Percentiles rank a stretch among this genome's conserved stretches.
These are phyloP conservation scores for Apiosordaria backusii DNA, from an alignment of 495 filamentous ascomycete genomes.

Conservation along the genomic window DNA sequence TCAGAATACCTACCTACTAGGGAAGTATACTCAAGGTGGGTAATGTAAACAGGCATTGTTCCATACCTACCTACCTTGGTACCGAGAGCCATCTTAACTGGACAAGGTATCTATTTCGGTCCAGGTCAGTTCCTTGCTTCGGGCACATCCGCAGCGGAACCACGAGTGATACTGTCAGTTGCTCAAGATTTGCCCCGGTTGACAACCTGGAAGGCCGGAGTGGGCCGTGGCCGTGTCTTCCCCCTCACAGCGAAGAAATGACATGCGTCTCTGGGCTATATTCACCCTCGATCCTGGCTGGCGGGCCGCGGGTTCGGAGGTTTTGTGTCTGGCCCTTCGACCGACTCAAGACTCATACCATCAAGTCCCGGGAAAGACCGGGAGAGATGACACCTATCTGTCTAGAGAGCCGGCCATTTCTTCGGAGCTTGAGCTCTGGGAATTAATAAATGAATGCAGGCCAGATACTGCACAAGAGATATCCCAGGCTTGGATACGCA, in stretches of 20 bases:
- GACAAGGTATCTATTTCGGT: too few relatives aligned
- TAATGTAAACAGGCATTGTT: too few relatives aligned
- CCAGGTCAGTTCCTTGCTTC: too few relatives aligned
- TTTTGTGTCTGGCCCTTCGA: background rate
- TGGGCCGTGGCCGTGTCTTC: background rate
- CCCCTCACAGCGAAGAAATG: background rate
- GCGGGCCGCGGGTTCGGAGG: constrained; percentile 1
- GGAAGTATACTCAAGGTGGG: too few relatives aligned
- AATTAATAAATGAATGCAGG: too few relatives aligned
- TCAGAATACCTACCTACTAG: too few relatives aligned
- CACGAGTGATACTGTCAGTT: background rate
- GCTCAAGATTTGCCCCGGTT: background rate
- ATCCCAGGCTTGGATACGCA: too few relatives aligned
- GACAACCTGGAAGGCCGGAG: background rate
- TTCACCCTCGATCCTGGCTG: background rate
- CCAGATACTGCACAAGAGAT: too few relatives aligned
- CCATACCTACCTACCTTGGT: too few relatives aligned
- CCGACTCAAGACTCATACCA: background rate
- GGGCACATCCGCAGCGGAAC: background rate
- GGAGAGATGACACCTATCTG: background rate
- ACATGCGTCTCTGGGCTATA: background rate
- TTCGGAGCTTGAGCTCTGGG: too few relatives aligned
- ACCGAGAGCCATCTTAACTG: too few relatives aligned
- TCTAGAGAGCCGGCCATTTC: background rate
- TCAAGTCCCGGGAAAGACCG: background rate